A percentile compares a stretch with the other conserved stretches of the same genome.
Evolutionary conservation across 2,329 filamentous ascomycete genomes (phyloP).

Genomic region (Trichoderma pleuroti): DNA sequence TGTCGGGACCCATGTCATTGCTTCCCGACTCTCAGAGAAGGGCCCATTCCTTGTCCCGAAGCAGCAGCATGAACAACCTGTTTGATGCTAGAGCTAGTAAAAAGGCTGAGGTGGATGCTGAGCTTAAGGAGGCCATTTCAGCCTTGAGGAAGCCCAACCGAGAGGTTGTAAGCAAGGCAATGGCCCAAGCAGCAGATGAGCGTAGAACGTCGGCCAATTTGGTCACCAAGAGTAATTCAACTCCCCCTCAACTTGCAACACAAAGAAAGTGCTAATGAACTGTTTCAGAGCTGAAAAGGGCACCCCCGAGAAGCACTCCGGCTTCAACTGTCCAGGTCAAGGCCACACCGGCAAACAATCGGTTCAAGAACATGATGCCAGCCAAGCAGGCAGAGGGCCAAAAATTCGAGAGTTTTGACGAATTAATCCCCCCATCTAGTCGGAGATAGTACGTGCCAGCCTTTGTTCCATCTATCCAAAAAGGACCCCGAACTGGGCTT

Average conservation of each 20-base stretch:
- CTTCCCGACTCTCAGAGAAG: conserved; percentile 39
- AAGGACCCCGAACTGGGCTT: conserved; percentile 79
- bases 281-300: conserved; percentile 17
- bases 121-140: conserved; percentile 70
- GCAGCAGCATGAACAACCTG: conserved; percentile 47
- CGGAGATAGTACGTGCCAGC: too few species aligned
- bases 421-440: conserved; percentile 38
- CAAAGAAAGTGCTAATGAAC: neutral
- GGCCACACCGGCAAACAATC: conserved; percentile 54
- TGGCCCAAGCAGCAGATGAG: conserved; percentile 66
- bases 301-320: conserved; percentile 36
- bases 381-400: conserved; percentile 26
- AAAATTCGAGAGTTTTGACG: conserved; percentile 27
- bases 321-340: conserved; percentile 49
- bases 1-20: conserved; percentile 31
- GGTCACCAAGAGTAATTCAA: conserved; percentile 47
- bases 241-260: conserved; percentile 7
- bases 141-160: conserved; percentile 74
- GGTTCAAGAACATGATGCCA: conserved; percentile 51
- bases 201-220: conserved; percentile 50
- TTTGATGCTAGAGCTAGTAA: conserved; percentile 59
- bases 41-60: conserved; percentile 35
- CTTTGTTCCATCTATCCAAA: conserved; percentile 72
- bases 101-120: conserved; percentile 64
- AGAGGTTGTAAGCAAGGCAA: conserved; percentile 61